Conservation (phyloP, 495 filamentous ascomycete species). For the Neurospora sp. region DNA sequence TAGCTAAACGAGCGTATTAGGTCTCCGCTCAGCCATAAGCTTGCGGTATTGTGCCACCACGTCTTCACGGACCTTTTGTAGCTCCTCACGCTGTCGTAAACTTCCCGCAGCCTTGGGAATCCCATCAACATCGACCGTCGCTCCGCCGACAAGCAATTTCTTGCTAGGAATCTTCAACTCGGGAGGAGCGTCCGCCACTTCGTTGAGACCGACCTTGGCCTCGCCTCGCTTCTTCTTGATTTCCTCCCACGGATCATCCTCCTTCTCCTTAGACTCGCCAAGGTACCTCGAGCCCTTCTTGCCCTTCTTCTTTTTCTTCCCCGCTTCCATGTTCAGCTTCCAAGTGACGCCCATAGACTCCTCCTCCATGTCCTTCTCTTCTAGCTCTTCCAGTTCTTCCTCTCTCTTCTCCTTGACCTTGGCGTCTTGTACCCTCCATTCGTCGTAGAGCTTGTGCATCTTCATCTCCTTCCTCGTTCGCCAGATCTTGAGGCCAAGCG, state of each 20-base stretch:
- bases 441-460: slow-evolving; percentile 67
- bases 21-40: slow-evolving; percentile 63
- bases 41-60: slow-evolving; percentile 75
- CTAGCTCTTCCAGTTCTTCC: slow-evolving; percentile 51
- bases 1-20: slow-evolving; percentile 1
- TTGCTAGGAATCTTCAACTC: slow-evolving; percentile 54
- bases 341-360: slow-evolving; percentile 44
- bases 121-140: slow-evolving; percentile 59
- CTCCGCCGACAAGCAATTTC: slow-evolving; percentile 63
- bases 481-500: slow-evolving; percentile 45
- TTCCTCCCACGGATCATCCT: slow-evolving; percentile 71
- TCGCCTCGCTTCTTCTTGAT: slow-evolving; percentile 52
- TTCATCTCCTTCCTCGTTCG: slow-evolving; percentile 72
- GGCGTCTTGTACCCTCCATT: slow-evolving; percentile 63
- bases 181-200: slow-evolving; percentile 75
- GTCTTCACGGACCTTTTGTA: slow-evolving; percentile 61
- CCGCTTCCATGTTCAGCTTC: slow-evolving; percentile 39
- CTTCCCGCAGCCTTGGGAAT: slow-evolving; percentile 71
- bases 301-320: slow-evolving; percentile 45
- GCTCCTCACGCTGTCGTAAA: slow-evolving; percentile 70
- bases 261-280: slow-evolving; percentile 26
- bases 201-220: slow-evolving; percentile 54
- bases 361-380: slow-evolving; percentile 54
- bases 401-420: slow-evolving; percentile 47
- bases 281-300: slow-evolving; percentile 33